phyloP scores from a whole-genome alignment of 768 basidiomycete species.

The Postia placenta region DNA sequence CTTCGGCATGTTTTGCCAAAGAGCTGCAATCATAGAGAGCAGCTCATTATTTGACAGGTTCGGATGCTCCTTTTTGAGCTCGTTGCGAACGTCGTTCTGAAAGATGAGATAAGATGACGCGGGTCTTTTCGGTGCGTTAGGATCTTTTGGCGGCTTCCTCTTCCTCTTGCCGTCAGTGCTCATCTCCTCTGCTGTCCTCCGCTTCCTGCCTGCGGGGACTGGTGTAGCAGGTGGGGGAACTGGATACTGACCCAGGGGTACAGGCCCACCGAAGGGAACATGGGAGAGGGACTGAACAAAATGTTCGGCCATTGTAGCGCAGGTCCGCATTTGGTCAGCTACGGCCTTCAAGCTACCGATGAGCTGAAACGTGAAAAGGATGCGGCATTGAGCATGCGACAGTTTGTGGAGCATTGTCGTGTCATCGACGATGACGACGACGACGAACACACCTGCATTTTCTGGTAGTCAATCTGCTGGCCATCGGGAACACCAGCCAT shows the following conservation, averaged over 20 bases:
- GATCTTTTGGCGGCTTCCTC: slow-evolving; percentile 73
- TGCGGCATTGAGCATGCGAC: no score
- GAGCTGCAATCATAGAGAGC: slow-evolving; percentile 60
- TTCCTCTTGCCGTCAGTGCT: slow-evolving; percentile 34
- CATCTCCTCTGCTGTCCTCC: slow-evolving; percentile 31
- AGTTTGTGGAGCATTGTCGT: neutral
- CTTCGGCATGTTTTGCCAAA: slow-evolving; percentile 64
- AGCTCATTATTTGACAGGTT: slow-evolving; percentile 66
- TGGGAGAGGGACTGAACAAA: slow-evolving; percentile 47
- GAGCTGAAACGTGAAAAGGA: slow-evolving; percentile 37
- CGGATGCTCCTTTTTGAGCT: slow-evolving; percentile 62
- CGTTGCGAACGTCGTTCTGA: slow-evolving; percentile 84
- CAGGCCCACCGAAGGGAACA: slow-evolving; percentile 14
- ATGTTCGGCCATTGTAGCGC: slow-evolving; percentile 53
- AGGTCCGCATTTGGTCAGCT: slow-evolving; percentile 58
- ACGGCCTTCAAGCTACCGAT: slow-evolving; percentile 46
- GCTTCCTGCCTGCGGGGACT: slow-evolving; percentile 40
- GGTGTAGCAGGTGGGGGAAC: slow-evolving; percentile 8
- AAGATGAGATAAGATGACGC: slow-evolving; percentile 90
- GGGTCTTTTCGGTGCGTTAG: slow-evolving; percentile 92
- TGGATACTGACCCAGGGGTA: slow-evolving; percentile 15
- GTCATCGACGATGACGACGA: neutral
- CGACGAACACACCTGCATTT: slow-evolving; percentile 24
- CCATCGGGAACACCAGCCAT: slow-evolving; percentile 11
- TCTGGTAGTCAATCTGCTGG: slow-evolving; percentile 23